A percentile compares a stretch with the other conserved stretches of the same genome.
These are phyloP conservation scores for Crithidia fasciculata DNA, from an alignment of 208 protist species.

Conservation along the genomic window DNA sequence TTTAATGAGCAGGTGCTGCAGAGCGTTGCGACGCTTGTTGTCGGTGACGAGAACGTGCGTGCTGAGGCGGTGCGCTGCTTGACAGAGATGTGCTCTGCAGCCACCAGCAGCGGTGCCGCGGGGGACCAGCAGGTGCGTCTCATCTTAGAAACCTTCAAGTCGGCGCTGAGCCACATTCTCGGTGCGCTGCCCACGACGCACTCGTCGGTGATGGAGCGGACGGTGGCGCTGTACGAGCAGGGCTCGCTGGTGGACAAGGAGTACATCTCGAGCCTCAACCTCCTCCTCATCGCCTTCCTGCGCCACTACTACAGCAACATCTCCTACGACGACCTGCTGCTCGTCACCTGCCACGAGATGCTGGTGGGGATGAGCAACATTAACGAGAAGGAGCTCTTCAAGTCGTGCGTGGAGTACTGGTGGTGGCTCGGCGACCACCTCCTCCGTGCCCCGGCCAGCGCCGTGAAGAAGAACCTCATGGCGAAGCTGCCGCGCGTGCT, in stretches of 20 bases:
- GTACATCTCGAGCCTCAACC: slow-evolving; percentile 91
- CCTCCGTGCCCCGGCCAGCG: slow-evolving; percentile 43
- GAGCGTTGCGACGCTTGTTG: slow-evolving; percentile 49
- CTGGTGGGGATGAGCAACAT: slow-evolving; percentile 96
- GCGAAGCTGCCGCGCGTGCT: slow-evolving; percentile 75
- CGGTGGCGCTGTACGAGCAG: slow-evolving; percentile 71
- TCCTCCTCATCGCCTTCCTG: slow-evolving; percentile 96
- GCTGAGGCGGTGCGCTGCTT: slow-evolving; percentile 66
- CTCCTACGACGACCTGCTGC: slow-evolving; percentile 83
- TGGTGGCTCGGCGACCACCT: slow-evolving; percentile 85
- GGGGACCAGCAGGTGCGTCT: slow-evolving; percentile 73
- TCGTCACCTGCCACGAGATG: slow-evolving; percentile 88
- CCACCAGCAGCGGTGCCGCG: slow-evolving; percentile 37
- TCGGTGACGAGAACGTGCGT: slow-evolving; percentile 50
- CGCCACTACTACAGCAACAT: slow-evolving; percentile 89
- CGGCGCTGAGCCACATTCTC: slow-evolving; percentile 69
- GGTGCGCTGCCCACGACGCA: slow-evolving; percentile 73
- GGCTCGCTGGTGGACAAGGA: slow-evolving; percentile 66
- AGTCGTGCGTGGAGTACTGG: slow-evolving; percentile 99
- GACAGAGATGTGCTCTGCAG: slow-evolving; percentile 68
- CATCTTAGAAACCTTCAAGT: slow-evolving; percentile 69
- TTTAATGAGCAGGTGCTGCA: slow-evolving; percentile 71
- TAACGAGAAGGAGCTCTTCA: slow-evolving; percentile 98
- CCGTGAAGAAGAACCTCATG: slow-evolving; percentile 66
- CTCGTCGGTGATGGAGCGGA: slow-evolving; percentile 60